Base-by-base conservation (phyloP, 2,329 filamentous ascomycete species). In the Trichoderma lentiforme region DNA sequence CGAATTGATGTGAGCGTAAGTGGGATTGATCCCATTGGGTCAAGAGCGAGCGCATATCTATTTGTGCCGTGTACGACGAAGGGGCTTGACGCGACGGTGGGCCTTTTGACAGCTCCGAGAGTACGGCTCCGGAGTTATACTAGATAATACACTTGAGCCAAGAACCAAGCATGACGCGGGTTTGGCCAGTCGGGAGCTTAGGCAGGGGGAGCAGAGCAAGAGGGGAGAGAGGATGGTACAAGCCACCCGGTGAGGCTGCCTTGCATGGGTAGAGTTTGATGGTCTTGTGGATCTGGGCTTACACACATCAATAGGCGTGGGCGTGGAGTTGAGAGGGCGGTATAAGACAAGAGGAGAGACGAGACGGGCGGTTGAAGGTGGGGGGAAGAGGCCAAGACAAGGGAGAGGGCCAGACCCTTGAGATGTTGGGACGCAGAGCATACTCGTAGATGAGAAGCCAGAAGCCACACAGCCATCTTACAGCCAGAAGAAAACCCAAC, bases 41-140 rank as follows among this genome's bases (percentile, higher is more conserved):
- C 53, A 12, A 9, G 39, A 62, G 57, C 36, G 66, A 53, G 28
- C 21, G 66, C 34, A 70, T 70, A 53, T 62, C 66, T 70, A 70
- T 70, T 51, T 62, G 39, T 56, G 56, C 24, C 32, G 21, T 34
- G 53, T 62, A 30, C 34, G 47, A 62, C 57, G 30, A 43, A n/a
- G 60, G 60, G 60, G 14, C 9, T 26, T 63, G 47, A 32, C 60
- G 39, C 58, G 43, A 71, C 66, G 12, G 14, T 21, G 56, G 30
- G 39, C 6, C 56, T 62, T 57, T 30, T 70, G 66, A 70, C 66
- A 70, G 66, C 66, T 24, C 66, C 66, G 66, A 70, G 56, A 62
- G 18, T 8, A 62, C 21, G 70, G 70, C 63, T 66, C 70, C 34
- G 58, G 57, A 30, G 70, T 61, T 62, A 62, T 70, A 62, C 57